phyloP scores from a whole-genome alignment of 441 rosid species.

The Gossypium trilobum region DNA sequence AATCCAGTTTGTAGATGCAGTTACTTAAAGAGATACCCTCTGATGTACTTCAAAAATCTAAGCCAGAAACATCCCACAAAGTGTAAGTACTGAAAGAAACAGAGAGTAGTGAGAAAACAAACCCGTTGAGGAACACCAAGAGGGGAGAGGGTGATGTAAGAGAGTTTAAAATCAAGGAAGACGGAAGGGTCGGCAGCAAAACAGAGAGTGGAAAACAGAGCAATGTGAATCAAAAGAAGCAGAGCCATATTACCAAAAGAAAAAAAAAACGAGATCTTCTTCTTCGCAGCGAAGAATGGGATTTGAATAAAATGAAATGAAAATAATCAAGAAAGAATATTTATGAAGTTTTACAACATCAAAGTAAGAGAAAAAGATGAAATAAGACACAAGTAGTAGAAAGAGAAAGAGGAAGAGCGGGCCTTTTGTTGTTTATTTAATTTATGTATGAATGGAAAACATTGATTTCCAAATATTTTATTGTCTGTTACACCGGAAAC shows the following conservation, averaged over 20 bases:
- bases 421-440: background rate
- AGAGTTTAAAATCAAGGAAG: conserved; percentile 39
- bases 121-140: conserved; percentile 87
- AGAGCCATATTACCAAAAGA: conserved; percentile 13
- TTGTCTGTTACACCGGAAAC: conserved; percentile 13
- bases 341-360: background rate
- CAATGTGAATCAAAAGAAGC: conserved; percentile 26
- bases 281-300: background rate
- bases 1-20: background rate
- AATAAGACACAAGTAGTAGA: background rate
- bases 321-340: background rate
- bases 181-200: conserved; percentile 56
- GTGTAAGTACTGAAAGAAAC: background rate
- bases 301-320: conserved; percentile 7
- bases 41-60: background rate
- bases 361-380: background rate
- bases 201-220: conserved; percentile 34
- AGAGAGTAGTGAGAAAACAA: background rate
- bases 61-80: no score
- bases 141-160: conserved; percentile 71
- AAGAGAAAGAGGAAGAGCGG: background rate
- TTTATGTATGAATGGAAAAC: background rate
- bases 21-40: background rate
- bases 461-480: background rate
- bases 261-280: background rate